Base-by-base conservation (phyloP, 257 asterid genomes). In the Fraxinus cuspidata region DNA sequence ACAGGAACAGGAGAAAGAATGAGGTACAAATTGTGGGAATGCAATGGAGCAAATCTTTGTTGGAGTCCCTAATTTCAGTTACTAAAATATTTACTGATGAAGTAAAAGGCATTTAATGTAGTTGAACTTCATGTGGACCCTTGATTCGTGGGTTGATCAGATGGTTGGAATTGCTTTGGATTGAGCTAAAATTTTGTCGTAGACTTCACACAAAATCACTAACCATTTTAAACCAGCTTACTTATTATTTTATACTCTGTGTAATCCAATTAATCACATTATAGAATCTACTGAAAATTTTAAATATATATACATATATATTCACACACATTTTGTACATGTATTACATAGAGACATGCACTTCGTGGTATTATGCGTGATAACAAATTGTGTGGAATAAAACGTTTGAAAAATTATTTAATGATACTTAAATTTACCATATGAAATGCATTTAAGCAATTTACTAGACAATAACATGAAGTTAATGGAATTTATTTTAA, bases 91-190 rank as follows among this genome's bases (percentile, higher is more conserved):
- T 83, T 81, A 87, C 76, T 81, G 32, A 56, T 44, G 78, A 81
- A 81, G 76, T 83, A 73, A 81, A 78, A 77, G 82, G 82, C 81
- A 85, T 81, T 79, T 10, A 83, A 87, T 85, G 87, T 51, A 21
- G 72, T 25, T 64, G 53, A 35, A 38, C 35, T 84, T 73, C 74
- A 67, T 81, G 68, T 40, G 56, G 80, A 83, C 86, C 83, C 31
- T 77, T 12, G 77, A 75, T 60, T 56, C 32, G 7, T 42, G 71
- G 63, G 72, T 77, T 63, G 71, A 87, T 87, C 88, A 49, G 28
- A 77, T 28, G 85, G 80, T 53, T 74, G 79, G 23, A 32, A 47
- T 44, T 82, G 18, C 28, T 25, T 42, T 44, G 25, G 74, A 29
- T 1, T 29, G 1, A 53, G 19, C 12, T 13, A 7, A 66, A 73